A percentile compares a stretch with the other conserved stretches of the same genome.
Conservation (phyloP, 2,329 filamentous ascomycete species). For the Trichoderma koningiopsis region DNA sequence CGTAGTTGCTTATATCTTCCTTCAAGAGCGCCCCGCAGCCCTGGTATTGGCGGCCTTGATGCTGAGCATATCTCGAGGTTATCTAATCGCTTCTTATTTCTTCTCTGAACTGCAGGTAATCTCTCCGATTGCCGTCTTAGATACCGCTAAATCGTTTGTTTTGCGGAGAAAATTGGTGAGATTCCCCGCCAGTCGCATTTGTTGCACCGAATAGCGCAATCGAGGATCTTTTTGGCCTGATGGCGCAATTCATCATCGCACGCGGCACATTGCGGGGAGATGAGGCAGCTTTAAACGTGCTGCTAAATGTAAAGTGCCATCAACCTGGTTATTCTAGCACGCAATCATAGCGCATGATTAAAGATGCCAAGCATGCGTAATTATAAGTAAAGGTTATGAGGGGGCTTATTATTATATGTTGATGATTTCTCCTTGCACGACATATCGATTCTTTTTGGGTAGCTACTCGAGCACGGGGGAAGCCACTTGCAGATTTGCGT, state of each 20-base stretch:
- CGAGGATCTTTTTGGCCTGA: neutral
- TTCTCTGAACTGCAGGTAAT: neutral
- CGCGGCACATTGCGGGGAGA: slow-evolving; percentile 7
- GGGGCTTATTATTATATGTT: neutral
- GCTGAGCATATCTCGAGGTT: neutral
- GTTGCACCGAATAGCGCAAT: neutral
- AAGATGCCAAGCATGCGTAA: neutral
- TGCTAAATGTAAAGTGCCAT: neutral
- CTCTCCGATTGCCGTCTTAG: neutral
- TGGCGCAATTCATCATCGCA: slow-evolving; percentile 7
- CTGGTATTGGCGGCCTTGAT: neutral
- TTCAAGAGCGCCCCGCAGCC: neutral
- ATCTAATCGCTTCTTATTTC: neutral
- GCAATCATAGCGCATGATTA: slow-evolving; percentile 14
- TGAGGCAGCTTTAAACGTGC: neutral
- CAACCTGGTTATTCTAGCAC: neutral
- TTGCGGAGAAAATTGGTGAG: neutral
- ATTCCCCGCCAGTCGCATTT: neutral
- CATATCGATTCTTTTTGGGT: neutral
- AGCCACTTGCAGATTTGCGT: neutral
- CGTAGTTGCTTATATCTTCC: neutral
- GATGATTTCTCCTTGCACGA: neutral
- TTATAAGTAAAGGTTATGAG: neutral
- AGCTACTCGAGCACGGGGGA: neutral
- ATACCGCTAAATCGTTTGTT: neutral